Percentiles rank a stretch among this genome's conserved stretches.
Conservation (phyloP, 345 rosid genomes). For the Linum usitatissimum region DNA sequence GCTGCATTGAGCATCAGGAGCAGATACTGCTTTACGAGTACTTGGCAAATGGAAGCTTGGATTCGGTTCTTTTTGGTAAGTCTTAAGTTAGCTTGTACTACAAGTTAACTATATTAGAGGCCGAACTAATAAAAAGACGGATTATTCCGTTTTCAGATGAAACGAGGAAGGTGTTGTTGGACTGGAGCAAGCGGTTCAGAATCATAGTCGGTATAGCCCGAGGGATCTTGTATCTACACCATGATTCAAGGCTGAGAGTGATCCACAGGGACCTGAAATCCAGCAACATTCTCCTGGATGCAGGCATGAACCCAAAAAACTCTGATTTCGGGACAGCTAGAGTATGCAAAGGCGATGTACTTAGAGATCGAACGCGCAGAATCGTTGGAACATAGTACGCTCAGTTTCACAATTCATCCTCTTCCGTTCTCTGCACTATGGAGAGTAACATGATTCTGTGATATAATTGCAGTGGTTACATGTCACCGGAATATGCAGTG, state of each 20-base stretch:
- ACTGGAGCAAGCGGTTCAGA: conserved; percentile 54
- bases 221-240: conserved; percentile 71
- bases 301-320: conserved; percentile 24
- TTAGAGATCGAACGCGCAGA: conserved; percentile 40
- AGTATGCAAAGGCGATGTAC: conserved; percentile 59
- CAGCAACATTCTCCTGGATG: conserved; percentile 63
- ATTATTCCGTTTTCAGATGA: conserved; percentile 24
- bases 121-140: no score
- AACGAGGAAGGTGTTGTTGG: conserved; percentile 26
- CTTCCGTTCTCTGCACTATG: not conserved
- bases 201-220: conserved; percentile 62
- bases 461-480: not conserved
- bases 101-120: no score
- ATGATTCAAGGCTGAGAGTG: conserved; percentile 70
- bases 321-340: conserved; percentile 88
- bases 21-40: conserved; percentile 79
- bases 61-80: conserved; percentile 59
- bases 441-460: not conserved
- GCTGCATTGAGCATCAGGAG: conserved; percentile 50
- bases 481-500: conserved; percentile 9
- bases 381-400: conserved; percentile 83
- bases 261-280: conserved; percentile 77
- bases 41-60: conserved; percentile 67
- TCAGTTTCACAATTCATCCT: not conserved
- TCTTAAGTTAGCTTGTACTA: no score